Percentiles rank a stretch among this genome's conserved stretches.
Conservation (phyloP, 331 rosid species). For the Quercus phellos region DNA sequence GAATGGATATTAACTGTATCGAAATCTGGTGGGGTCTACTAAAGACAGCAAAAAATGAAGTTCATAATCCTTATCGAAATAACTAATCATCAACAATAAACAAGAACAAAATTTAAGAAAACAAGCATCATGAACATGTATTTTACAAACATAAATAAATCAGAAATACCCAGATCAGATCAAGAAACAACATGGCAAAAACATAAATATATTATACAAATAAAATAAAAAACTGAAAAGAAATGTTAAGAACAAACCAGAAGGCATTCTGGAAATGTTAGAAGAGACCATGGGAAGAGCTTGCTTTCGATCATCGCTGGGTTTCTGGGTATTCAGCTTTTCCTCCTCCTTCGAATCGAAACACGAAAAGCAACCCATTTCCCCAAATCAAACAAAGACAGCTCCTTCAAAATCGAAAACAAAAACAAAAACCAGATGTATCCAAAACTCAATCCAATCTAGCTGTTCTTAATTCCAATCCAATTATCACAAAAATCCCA, state of each 20-base stretch:
- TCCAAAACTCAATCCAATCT: conserved; percentile 34
- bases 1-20: conserved; percentile 15
- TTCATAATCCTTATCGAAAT: not conserved
- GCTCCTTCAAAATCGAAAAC: not conserved
- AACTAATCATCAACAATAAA: conserved; percentile 5
- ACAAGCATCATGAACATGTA: conserved; percentile 1
- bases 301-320: conserved; percentile 51
- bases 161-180: conserved; percentile 47
- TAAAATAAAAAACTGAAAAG: not conserved
- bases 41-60: conserved; percentile 3
- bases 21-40: conserved; percentile 37
- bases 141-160: conserved; percentile 7
- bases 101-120: conserved; percentile 2
- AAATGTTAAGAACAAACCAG: conserved; percentile 46
- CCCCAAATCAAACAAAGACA: conserved; percentile 16
- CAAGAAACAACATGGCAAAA: conserved; percentile 14
- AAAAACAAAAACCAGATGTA: conserved; percentile 14
- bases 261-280: conserved; percentile 63
- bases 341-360: conserved; percentile 90
- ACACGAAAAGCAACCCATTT: conserved; percentile 90
- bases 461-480: conserved; percentile 30
- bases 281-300: conserved; percentile 38
- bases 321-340: conserved; percentile 61
- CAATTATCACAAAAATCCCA: conserved; percentile 9
- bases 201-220: not conserved